Evolutionary conservation across 805 yeast species (phyloP).

Genomic region (Sungouiella blattae): DNA sequence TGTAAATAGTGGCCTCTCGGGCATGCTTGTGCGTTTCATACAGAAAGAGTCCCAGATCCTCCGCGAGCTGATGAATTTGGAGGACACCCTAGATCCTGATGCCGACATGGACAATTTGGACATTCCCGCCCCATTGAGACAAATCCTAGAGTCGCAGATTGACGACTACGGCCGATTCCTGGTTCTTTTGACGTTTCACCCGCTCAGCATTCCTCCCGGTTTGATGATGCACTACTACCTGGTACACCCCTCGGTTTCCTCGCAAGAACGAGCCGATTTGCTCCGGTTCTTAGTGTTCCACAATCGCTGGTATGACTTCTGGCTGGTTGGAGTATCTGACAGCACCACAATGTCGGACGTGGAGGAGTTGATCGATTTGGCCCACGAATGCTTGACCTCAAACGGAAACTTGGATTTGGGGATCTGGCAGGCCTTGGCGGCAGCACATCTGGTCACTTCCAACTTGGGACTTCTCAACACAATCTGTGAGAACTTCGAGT

Average conservation of each 20-base stretch:
- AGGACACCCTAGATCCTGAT: background rate
- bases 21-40: slow-evolving; percentile 4
- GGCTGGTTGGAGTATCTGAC: slow-evolving; percentile 26
- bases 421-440: slow-evolving; percentile 21
- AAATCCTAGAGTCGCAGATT: slow-evolving; percentile 19
- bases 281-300: slow-evolving; percentile 30
- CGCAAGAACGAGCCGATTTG: slow-evolving; percentile 19
- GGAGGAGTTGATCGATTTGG: slow-evolving; percentile 33
- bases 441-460: slow-evolving; percentile 13
- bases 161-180: slow-evolving; percentile 29
- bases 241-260: slow-evolving; percentile 11
- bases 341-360: slow-evolving; percentile 31
- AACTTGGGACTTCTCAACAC: slow-evolving; percentile 13
- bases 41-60: slow-evolving; percentile 9
- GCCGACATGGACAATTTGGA: slow-evolving; percentile 1
- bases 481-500: slow-evolving; percentile 18
- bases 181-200: slow-evolving; percentile 29
- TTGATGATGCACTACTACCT: slow-evolving; percentile 19
- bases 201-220: slow-evolving; percentile 27
- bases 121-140: slow-evolving; percentile 4
- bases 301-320: slow-evolving; percentile 25
- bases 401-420: slow-evolving; percentile 24
- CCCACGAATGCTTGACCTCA: slow-evolving; percentile 16
- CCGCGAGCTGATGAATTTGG: slow-evolving; percentile 7
- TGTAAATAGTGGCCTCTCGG: background rate